Evolutionary conservation across 306 rosid genomes (phyloP).

Genomic region (Rosa multiflora): DNA sequence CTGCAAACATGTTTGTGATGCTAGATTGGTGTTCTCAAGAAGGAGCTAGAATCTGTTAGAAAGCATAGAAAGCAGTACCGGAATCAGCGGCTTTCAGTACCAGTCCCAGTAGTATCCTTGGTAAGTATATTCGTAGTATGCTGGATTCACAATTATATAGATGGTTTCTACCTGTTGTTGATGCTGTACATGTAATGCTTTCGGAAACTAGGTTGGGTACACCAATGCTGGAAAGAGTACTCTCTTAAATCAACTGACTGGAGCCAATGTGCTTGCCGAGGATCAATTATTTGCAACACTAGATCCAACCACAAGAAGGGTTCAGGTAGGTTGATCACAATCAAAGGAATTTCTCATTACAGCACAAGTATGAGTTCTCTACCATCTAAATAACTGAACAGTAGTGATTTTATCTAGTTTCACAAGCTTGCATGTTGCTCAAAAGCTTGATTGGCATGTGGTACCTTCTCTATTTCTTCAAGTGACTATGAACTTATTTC

Average conservation of each 20-base stretch:
- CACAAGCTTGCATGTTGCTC: neutral
- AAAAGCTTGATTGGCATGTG: neutral
- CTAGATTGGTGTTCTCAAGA: constrained; percentile 75
- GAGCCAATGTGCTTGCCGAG: constrained; percentile 95
- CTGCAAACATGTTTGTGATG: constrained; percentile 30
- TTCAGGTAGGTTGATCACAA: constrained; percentile 63
- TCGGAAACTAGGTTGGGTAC: constrained; percentile 76
- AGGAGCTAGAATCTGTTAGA: constrained; percentile 87
- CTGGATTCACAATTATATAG: constrained; percentile 17
- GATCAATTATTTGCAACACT: constrained; percentile 94
- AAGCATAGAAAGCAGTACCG: constrained; percentile 91
- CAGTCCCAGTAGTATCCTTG: constrained; percentile 93
- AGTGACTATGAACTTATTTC: neutral
- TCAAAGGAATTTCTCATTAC: constrained; percentile 15
- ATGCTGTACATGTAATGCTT: constrained; percentile 12
- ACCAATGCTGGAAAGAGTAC: constrained; percentile 99
- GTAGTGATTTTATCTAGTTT: neutral
- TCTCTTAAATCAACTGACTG: constrained; percentile 85
- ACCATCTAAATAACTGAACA: neutral
- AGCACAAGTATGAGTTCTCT: neutral
- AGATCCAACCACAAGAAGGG: constrained; percentile 98
- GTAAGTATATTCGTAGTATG: constrained; percentile 38
- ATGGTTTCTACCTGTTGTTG: neutral
- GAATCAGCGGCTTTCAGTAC: constrained; percentile 73
- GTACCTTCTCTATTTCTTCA: no score